Conservation (phyloP, 139 green algal genomes). For the Astrephomene gubernaculifera region DNA sequence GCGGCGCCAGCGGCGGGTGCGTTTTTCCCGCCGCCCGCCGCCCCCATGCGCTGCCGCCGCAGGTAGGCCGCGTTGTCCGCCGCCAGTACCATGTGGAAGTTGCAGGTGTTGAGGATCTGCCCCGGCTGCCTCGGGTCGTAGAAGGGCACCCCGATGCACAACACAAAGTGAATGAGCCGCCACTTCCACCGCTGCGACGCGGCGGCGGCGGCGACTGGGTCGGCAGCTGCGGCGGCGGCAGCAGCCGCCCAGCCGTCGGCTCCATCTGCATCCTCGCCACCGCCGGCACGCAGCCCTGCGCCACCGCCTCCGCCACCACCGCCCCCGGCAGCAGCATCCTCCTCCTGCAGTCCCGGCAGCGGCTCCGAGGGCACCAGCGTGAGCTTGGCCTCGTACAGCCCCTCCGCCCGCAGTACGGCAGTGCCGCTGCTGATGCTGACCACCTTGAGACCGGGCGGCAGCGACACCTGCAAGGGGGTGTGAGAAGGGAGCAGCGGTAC, state of each 20-base stretch:
- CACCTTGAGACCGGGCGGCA: conserved; percentile 42
- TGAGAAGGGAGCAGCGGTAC: too few species aligned
- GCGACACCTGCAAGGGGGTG: conserved; percentile 34
- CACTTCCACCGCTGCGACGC: conserved; percentile 56
- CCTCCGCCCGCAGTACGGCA: conserved; percentile 42
- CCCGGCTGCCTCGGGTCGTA: conserved; percentile 35
- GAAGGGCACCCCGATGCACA: conserved; percentile 42
- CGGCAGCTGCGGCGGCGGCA: neutral
- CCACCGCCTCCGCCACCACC: too few species aligned
- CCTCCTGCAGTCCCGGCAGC: neutral
- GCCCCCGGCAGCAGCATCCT: neutral
- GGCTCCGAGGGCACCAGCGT: conserved; percentile 51
- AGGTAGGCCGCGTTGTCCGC: conserved; percentile 57
- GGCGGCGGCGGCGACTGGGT: neutral
- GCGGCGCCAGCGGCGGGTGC: neutral
- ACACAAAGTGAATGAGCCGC: conserved; percentile 53
- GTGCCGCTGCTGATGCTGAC: conserved; percentile 39
- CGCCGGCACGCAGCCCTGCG: neutral
- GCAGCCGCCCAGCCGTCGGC: neutral
- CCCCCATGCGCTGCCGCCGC: neutral
- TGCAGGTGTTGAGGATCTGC: conserved; percentile 48
- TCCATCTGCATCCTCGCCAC: neutral
- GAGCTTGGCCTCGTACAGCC: conserved; percentile 58
- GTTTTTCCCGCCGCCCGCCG: neutral
- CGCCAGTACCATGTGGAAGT: conserved; percentile 54